Conservation (phyloP, 495 filamentous ascomycete species). For the Polyplosphaeria fusca region DNA sequence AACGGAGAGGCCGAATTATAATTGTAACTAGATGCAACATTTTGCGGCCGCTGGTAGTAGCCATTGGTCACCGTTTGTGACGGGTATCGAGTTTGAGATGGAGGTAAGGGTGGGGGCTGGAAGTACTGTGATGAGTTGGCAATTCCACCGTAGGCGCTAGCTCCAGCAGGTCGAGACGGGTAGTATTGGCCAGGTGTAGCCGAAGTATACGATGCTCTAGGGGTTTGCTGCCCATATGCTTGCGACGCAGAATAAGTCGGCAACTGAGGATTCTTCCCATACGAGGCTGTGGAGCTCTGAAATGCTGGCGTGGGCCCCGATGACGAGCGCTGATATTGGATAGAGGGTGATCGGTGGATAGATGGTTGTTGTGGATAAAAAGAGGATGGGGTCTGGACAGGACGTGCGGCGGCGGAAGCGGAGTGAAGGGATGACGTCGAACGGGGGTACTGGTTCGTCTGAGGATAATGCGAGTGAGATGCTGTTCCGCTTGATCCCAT, state of each 20-base stretch:
- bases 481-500: slow-evolving; percentile 17
- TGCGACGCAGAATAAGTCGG: slow-evolving; percentile 20
- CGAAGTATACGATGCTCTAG: slow-evolving; percentile 25
- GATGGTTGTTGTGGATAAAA: slow-evolving; percentile 38
- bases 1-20: slow-evolving; percentile 15
- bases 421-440: neutral
- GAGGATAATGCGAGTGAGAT: slow-evolving; percentile 25
- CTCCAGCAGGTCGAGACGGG: slow-evolving; percentile 18
- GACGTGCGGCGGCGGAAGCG: slow-evolving; percentile 17
- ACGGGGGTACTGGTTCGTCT: slow-evolving; percentile 36
- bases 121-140: slow-evolving; percentile 30
- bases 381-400: slow-evolving; percentile 18
- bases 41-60: slow-evolving; percentile 28
- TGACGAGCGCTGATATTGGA: slow-evolving; percentile 28
- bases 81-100: slow-evolving; percentile 27
- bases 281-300: slow-evolving; percentile 16
- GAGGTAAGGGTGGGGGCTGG: slow-evolving; percentile 27
- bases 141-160: slow-evolving; percentile 21
- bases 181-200: slow-evolving; percentile 23
- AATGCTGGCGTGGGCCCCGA: slow-evolving; percentile 22
- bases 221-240: slow-evolving; percentile 30
- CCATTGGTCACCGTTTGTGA: slow-evolving; percentile 15
- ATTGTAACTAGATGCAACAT: slow-evolving; percentile 19
- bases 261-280: slow-evolving; percentile 13
- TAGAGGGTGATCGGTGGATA: slow-evolving; percentile 31